Percentiles rank a stretch among this genome's conserved stretches.
Evolutionary conservation across 2,329 filamentous ascomycete genomes (phyloP).

Genomic region (Pseudofabraea citricarpa): DNA sequence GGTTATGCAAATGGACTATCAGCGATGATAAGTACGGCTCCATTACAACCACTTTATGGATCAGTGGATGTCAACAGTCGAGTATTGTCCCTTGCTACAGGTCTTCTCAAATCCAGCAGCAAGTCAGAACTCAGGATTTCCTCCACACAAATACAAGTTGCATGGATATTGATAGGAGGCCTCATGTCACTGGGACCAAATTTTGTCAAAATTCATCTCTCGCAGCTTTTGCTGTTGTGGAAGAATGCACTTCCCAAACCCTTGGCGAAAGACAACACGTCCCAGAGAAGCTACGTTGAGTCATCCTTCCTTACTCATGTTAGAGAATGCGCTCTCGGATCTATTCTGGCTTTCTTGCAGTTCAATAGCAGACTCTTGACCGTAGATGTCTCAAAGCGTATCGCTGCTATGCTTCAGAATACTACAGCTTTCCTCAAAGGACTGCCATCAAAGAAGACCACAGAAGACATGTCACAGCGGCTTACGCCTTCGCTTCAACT

Average conservation of each 20-base stretch:
- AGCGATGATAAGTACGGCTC: conserved; percentile 84
- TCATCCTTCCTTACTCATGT: conserved; percentile 92
- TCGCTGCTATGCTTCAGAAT: conserved; percentile 92
- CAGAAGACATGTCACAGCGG: conserved; percentile 80
- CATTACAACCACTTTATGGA: conserved; percentile 82
- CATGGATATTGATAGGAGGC: conserved; percentile 94
- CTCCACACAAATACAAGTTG: conserved; percentile 92
- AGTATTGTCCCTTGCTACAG: conserved; percentile 85
- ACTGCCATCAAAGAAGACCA: conserved; percentile 75
- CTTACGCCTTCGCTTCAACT: conserved; percentile 82
- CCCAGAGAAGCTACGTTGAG: conserved; percentile 78
- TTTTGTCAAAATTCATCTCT: conserved; percentile 97
- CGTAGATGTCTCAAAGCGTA: conserved; percentile 86
- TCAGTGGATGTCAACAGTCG: conserved; percentile 94
- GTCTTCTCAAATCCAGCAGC: conserved; percentile 85
- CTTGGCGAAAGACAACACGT: conserved; percentile 85
- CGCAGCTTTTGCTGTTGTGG: conserved; percentile 89
- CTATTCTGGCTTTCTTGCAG: conserved; percentile 85
- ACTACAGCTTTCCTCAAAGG: conserved; percentile 86
- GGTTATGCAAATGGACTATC: conserved; percentile 91
- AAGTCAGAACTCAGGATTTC: conserved; percentile 87
- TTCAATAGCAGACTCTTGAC: conserved; percentile 91
- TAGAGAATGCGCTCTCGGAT: conserved; percentile 87
- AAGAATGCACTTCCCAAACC: conserved; percentile 96
- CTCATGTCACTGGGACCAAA: conserved; percentile 95